These are phyloP conservation scores for Guillardia theta DNA, from an alignment of 78 protist species.

Conservation along the genomic window DNA sequence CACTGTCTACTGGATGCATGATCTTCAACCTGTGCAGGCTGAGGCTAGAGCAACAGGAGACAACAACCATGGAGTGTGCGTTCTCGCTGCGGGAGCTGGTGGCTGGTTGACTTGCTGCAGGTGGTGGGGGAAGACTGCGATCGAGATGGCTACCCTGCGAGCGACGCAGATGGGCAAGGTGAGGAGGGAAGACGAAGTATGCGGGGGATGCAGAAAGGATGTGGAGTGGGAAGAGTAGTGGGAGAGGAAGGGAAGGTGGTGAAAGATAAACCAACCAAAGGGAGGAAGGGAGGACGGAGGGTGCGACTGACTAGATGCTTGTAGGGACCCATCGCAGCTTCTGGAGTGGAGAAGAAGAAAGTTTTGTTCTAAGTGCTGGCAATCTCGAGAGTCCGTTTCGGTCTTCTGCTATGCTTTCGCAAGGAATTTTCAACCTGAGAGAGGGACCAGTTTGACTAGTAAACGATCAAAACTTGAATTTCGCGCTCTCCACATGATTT, in stretches of 20 bases:
- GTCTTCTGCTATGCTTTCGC: too few species aligned
- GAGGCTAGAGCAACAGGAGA: neutral
- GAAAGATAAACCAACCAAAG: neutral
- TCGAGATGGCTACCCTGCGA: neutral
- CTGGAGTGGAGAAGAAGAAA: too few species aligned
- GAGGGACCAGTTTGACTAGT: too few species aligned
- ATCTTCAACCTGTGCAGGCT: neutral
- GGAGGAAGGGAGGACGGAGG: neutral
- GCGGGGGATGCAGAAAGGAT: neutral
- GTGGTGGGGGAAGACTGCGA: slow-evolving; percentile 32
- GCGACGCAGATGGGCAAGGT: slow-evolving; percentile 8
- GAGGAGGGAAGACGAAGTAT: neutral
- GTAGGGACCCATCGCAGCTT: too few species aligned
- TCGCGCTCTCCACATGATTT: too few species aligned
- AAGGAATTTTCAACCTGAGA: too few species aligned
- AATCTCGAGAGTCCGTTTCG: too few species aligned
- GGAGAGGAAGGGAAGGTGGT: neutral
- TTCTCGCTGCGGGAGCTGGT: neutral
- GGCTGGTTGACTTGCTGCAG: neutral
- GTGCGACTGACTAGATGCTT: neutral
- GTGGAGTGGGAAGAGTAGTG: neutral
- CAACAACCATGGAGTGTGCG: slow-evolving; percentile 16
- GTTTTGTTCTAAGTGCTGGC: too few species aligned
- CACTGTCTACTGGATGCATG: too few species aligned
- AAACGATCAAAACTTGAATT: too few species aligned